A percentile compares a stretch with the other conserved stretches of the same genome.
Conservation (phyloP, 225 moss, liverwort and hornwort genomes). For the Pseudoscleropodium purum region DNA sequence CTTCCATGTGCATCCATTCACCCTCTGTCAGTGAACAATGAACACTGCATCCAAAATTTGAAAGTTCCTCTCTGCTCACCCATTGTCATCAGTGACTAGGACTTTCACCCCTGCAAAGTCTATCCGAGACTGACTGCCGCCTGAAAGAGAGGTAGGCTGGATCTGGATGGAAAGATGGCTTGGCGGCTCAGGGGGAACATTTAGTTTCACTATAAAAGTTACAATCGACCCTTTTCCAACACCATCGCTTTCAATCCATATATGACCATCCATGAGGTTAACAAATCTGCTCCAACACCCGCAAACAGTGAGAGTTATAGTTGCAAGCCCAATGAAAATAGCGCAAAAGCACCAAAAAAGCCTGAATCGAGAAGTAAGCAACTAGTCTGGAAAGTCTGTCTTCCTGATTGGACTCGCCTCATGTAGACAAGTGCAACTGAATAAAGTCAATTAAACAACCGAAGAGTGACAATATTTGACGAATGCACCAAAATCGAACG, state of each 20-base stretch:
- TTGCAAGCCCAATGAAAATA: not conserved
- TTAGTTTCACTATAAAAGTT: constrained; percentile 47
- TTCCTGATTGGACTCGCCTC: not conserved
- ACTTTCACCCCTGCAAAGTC: constrained; percentile 41
- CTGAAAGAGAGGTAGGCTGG: constrained; percentile 11
- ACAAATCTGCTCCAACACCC: constrained; percentile 63
- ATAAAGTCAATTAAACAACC: not conserved
- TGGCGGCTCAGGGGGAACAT: constrained; percentile 51
- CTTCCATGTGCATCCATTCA: not conserved
- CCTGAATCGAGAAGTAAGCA: not conserved
- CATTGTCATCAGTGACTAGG: constrained; percentile 57
- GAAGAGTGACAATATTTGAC: not conserved
- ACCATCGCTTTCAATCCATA: constrained; percentile 64
- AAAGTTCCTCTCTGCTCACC: constrained; percentile 12
- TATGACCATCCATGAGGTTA: constrained; percentile 67
- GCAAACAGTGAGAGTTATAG: not conserved
- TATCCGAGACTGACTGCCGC: constrained; percentile 34
- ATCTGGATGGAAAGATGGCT: constrained; percentile 54
- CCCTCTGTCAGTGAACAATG: not conserved
- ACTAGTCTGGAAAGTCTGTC: not conserved
- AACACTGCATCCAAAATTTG: not conserved
- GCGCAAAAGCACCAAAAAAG: not conserved
- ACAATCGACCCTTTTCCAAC: constrained; percentile 49
- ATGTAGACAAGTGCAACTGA: not conserved
- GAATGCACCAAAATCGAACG: not conserved